Percentiles rank a stretch among this genome's conserved stretches.
phyloP scores from a whole-genome alignment of 148 eudicot genomes.

The Spergularia marina region DNA sequence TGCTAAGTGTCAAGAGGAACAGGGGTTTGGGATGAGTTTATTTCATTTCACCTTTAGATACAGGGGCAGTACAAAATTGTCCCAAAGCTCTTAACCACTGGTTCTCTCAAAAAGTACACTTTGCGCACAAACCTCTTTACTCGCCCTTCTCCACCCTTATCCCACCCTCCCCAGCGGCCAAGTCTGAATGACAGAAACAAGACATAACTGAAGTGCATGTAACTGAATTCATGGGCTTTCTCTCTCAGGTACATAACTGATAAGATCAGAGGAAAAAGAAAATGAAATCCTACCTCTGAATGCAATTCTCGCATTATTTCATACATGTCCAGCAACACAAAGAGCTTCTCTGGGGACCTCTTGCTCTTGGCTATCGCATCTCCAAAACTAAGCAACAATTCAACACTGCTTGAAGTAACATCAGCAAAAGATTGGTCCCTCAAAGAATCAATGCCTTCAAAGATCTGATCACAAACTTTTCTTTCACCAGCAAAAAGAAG shows the following conservation, averaged over 20 bases:
- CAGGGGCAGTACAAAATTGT: neutral
- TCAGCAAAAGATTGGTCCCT: constrained; percentile 92
- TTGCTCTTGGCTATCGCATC: constrained; percentile 97
- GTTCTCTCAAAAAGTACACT: too few species aligned
- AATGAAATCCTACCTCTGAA: constrained; percentile 56
- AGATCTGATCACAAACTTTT: constrained; percentile 90
- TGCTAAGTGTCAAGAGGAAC: too few species aligned
- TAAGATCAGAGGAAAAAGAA: too few species aligned
- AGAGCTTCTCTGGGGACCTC: constrained; percentile 96
- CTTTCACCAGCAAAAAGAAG: constrained; percentile 94
- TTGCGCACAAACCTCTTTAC: neutral
- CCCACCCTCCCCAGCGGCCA: neutral
- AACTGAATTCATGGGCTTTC: neutral
- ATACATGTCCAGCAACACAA: constrained; percentile 97
- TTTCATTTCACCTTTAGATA: neutral
- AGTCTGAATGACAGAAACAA: neutral
- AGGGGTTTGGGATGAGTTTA: too few species aligned
- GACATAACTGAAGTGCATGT: neutral
- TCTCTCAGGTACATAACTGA: too few species aligned
- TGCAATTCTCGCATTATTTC: constrained; percentile 98
- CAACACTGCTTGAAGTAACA: constrained; percentile 83
- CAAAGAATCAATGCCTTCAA: constrained; percentile 78
- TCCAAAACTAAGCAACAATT: constrained; percentile 92
- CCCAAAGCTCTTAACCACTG: too few species aligned
- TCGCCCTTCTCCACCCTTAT: neutral